Percentiles rank a stretch among this genome's conserved stretches.
Evolutionary conservation across 208 protist genomes (phyloP).

Genomic region (Leishmania guyanensis): DNA sequence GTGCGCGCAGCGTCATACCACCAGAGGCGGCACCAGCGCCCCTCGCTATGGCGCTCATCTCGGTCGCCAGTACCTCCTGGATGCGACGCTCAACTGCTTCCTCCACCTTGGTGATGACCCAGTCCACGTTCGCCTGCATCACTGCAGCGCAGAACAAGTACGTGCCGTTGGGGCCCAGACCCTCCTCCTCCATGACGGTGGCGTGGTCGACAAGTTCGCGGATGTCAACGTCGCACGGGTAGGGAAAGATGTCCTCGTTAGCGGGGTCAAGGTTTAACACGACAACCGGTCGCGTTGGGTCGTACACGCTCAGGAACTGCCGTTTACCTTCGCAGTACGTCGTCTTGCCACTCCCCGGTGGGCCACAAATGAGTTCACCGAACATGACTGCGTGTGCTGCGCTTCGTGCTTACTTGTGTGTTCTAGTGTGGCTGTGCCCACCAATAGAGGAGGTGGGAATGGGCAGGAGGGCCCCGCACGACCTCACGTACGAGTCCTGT

Average conservation of each 20-base stretch:
- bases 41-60: slow-evolving; percentile 3
- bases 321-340: slow-evolving; percentile 97
- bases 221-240: slow-evolving; percentile 95
- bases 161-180: slow-evolving; percentile 97
- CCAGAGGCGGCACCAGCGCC: neutral
- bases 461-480: too few relatives aligned
- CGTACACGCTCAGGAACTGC: slow-evolving; percentile 94
- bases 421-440: neutral
- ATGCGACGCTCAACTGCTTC: slow-evolving; percentile 62
- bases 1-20: slow-evolving; percentile 40
- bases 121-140: slow-evolving; percentile 83
- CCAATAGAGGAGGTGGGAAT: neutral
- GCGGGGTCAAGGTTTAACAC: slow-evolving; percentile 99
- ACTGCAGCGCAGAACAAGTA: slow-evolving; percentile 98
- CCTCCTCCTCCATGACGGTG: slow-evolving; percentile 91
- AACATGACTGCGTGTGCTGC: slow-evolving; percentile 65
- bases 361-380: slow-evolving; percentile 96
- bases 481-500: too few relatives aligned
- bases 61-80: slow-evolving; percentile 47
- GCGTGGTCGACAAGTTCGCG: slow-evolving; percentile 91
- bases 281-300: slow-evolving; percentile 77
- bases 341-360: slow-evolving; percentile 95
- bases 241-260: slow-evolving; percentile 95
- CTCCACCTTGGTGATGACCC: slow-evolving; percentile 66
- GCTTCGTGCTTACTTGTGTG: neutral